Conservation (phyloP, 495 filamentous ascomycete genomes). For the Xylaria telfairii region DNA sequence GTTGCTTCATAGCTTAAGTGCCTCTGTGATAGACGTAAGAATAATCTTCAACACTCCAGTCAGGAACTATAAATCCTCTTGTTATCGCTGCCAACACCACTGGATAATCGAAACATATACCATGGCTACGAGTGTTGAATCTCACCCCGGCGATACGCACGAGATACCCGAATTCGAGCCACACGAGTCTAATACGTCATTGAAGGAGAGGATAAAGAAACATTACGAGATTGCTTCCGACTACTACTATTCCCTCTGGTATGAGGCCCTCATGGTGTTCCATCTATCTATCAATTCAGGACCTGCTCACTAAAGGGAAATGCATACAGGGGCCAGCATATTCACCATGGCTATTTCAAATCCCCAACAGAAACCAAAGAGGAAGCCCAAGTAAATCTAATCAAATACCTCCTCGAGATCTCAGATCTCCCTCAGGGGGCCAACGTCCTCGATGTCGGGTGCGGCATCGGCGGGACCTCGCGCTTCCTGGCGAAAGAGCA, state of each 20-base stretch:
- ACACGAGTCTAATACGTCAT: conserved; percentile 58
- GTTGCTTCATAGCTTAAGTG: too few relatives aligned
- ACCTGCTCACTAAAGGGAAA: neutral
- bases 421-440: conserved; percentile 42
- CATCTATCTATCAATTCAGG: neutral
- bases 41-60: neutral
- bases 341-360: conserved; percentile 62
- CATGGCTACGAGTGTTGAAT: conserved; percentile 9
- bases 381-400: conserved; percentile 57
- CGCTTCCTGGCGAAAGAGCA: conserved; percentile 56
- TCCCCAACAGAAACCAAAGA: conserved; percentile 55
- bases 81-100: neutral
- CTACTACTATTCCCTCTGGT: conserved; percentile 61
- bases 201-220: conserved; percentile 63
- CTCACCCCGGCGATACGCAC: conserved; percentile 49
- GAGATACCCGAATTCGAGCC: conserved; percentile 56
- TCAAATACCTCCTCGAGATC: conserved; percentile 55
- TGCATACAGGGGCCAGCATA: conserved; percentile 62
- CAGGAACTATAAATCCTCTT: neutral
- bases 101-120: neutral
- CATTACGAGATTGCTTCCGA: conserved; percentile 66
- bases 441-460: conserved; percentile 61
- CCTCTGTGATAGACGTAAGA: neutral
- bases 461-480: conserved; percentile 62
- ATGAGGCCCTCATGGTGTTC: conserved; percentile 18